These are phyloP conservation scores for Penicillium simplicissimum DNA, from an alignment of 495 filamentous ascomycete genomes.

Conservation along the genomic window DNA sequence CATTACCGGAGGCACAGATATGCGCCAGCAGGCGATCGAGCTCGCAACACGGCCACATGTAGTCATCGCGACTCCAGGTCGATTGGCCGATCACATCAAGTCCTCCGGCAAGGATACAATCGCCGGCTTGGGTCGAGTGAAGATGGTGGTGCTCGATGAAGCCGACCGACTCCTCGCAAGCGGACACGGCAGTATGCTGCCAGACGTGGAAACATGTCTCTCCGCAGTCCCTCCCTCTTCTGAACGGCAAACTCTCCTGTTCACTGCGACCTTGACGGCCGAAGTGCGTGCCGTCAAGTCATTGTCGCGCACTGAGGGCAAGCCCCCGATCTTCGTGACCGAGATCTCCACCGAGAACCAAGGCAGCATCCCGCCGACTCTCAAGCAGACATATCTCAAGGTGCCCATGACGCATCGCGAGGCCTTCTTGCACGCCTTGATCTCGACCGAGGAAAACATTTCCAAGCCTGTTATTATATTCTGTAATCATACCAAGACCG, in stretches of 20 bases:
- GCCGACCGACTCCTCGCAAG: slow-evolving; percentile 85
- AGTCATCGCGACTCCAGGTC: slow-evolving; percentile 91
- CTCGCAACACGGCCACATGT: slow-evolving; percentile 82
- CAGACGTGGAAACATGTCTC: slow-evolving; percentile 87
- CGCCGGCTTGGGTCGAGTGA: slow-evolving; percentile 70
- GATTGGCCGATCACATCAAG: slow-evolving; percentile 89
- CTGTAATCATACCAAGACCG: slow-evolving; percentile 87
- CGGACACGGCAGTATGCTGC: slow-evolving; percentile 81
- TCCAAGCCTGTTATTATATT: slow-evolving; percentile 84
- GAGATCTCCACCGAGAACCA: slow-evolving; percentile 75
- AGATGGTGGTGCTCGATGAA: slow-evolving; percentile 92
- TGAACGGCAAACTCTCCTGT: slow-evolving; percentile 87
- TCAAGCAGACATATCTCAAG: slow-evolving; percentile 83
- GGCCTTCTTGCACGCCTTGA: slow-evolving; percentile 87
- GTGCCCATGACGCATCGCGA: slow-evolving; percentile 88
- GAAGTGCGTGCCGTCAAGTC: slow-evolving; percentile 84
- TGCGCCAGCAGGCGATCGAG: slow-evolving; percentile 83
- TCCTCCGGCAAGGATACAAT: slow-evolving; percentile 90
- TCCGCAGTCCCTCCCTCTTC: slow-evolving; percentile 68
- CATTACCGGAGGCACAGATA: slow-evolving; percentile 88
- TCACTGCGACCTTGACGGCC: slow-evolving; percentile 93
- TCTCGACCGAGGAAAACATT: slow-evolving; percentile 75
- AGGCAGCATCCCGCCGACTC: slow-evolving; percentile 70
- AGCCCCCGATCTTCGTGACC: slow-evolving; percentile 80
- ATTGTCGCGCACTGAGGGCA: slow-evolving; percentile 62